Evolutionary conservation across 495 filamentous ascomycete species (phyloP), one percentile per base, ranked within the genome.

Genomic region (Trichoderma gamsii): DNA sequence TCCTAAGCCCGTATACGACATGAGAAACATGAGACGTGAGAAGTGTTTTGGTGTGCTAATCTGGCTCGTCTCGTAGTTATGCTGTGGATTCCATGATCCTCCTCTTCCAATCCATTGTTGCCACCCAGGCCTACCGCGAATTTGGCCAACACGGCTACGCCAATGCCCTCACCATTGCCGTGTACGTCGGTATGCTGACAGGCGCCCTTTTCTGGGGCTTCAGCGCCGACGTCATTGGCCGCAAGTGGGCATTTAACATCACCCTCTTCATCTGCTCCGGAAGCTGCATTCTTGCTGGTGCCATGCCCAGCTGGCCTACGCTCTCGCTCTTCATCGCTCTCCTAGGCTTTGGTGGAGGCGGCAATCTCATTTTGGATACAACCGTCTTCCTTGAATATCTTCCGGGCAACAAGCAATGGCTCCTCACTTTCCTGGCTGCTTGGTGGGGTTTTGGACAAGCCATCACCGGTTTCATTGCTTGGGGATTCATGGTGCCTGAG

Each of bases 151-250:
- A 74, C 0, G 80, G 80, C 11, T 88, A 83, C 68, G 66, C 67
- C 13, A 81, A 83, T 43, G 87, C 79, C 5, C 76, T 90, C 69
- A 89, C 85, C 3, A 83, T 90, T 67, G 84, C 88, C 15, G 82
- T 83, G 0, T 90, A 90, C 70, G 83, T 89, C 64, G 91, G 92
- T 2, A 83, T 96, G 66, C 78, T 92, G 1, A 71, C 86, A 3
- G 92, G 90, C 0, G 90, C 92, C 0, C 75, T 92, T 3, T 92
- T 92, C 73, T 93, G 91, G 91, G 91, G 91, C 0, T 84, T 93
- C 61, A 85, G 88, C 51, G 91, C 88, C 51, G 90, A 90, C 72
- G 77, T 90, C 79, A 78, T 86, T 72, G 91, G 92, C 25, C 84
- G 91, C 27, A 79, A 84, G 56, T 87, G 84, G 79, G 91, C 91